Evolutionary conservation across 257 asterid species (phyloP), one percentile per base, ranked within the genome.

Genomic region (Apocynum venetum): DNA sequence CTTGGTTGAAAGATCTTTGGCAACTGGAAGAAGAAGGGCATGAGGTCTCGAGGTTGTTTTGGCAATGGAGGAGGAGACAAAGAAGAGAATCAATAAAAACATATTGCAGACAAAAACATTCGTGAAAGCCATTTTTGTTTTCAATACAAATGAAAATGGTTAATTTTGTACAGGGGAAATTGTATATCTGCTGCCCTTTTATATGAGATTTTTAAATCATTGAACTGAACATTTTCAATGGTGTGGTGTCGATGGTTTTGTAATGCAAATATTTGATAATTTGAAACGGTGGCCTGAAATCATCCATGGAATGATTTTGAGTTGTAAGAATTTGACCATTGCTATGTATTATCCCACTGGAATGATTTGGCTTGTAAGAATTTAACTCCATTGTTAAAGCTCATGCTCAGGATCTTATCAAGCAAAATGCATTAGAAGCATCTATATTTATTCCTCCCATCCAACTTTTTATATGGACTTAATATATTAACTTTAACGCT

Each of bases 11-110:
- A 72, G 49, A 40, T 78, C 77, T 71, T 71, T 78, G 41, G 64
- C 3, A 14, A 78, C 72, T 2, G 61, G 76, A 40, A 78, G 72
- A 51, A 78, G 19, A 46, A 78, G 48, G 13, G 64, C 72, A 57
- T 47, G 73, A 0, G 79, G 73, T 0, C 20, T 19, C 36, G 61
- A 48, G 20, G 67, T 44, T 12, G 43, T 68, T 70, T 25, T 12
- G 8, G 76, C 71, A 44, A 31, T 17, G 60, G 76, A 41, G 20
- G 61, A 55, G 38, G 80, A 55, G 36, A 43, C 4, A 31, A 4
- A 70, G 59, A 69, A 57, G 47, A 70, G 76, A 31, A 71, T 9
- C 6, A 31, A 12, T 1, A 47, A 31, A 75, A 44, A 3, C 31
- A 63, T 1, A 25, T 25, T 25, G 46, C 38, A 47, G 46, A 60